Conservation (phyloP, 164 flowering plant genomes). For the Hamamelis virginiana region DNA sequence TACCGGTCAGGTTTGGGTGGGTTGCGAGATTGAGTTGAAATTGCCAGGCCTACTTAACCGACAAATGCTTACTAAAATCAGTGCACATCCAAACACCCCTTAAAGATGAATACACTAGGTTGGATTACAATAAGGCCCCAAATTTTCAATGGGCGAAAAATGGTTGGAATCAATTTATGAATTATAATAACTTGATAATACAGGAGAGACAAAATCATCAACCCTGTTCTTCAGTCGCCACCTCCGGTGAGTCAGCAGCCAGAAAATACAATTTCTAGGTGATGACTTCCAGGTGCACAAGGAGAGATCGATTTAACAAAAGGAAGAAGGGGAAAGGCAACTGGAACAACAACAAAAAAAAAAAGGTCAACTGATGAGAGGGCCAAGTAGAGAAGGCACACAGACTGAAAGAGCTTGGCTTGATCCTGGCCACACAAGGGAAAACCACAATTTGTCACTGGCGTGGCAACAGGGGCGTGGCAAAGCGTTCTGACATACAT, state of each 20-base stretch:
- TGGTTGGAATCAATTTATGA: conserved; percentile 4
- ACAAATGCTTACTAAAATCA: conserved; percentile 2
- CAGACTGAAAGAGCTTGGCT: conserved; percentile 13
- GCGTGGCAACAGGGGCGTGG: neutral
- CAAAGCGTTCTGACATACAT: neutral
- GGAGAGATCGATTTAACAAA: conserved; percentile 15
- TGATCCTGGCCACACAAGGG: conserved; percentile 10
- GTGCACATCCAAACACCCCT: conserved; percentile 14
- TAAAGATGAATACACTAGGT: conserved; percentile 9
- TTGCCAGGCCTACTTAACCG: no score
- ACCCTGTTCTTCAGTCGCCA: conserved; percentile 30
- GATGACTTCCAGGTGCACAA: conserved; percentile 57
- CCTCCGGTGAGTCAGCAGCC: conserved; percentile 52
- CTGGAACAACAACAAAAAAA: neutral
- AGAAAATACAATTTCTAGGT: conserved; percentile 16
- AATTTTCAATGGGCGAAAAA: neutral
- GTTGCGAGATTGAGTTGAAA: no score
- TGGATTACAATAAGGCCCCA: neutral
- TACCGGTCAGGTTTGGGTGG: no score
- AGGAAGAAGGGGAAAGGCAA: neutral
- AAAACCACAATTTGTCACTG: conserved; percentile 6
- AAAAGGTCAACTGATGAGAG: conserved; percentile 12
- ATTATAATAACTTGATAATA: conserved; percentile 14
- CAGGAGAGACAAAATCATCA: conserved; percentile 1
- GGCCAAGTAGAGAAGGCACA: neutral